phyloP scores from a whole-genome alignment of 1,139 yeast genomes.

The Suhomyces wounanorum region DNA sequence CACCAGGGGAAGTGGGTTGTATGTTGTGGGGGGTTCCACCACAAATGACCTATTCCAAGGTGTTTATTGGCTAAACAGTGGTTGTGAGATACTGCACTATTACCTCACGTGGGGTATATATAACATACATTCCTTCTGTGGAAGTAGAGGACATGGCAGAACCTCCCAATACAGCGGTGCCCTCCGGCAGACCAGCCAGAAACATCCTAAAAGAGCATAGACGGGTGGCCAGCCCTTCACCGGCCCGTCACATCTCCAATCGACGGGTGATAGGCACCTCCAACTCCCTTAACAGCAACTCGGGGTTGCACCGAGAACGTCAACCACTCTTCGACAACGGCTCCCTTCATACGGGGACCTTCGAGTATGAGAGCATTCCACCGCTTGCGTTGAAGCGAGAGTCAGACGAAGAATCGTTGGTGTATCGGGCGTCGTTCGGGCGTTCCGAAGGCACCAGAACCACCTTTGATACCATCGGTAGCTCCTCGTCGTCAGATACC shows the following conservation, averaged over 20 bases:
- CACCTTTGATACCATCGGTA: background rate
- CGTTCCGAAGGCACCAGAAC: background rate
- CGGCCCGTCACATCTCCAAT: slow-evolving; percentile 35
- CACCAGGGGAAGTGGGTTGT: no score
- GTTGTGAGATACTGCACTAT: no score
- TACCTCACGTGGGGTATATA: slow-evolving; percentile 4
- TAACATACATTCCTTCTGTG: background rate
- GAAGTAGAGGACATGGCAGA: slow-evolving; percentile 3
- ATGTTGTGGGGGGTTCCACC: no score
- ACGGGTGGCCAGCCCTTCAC: slow-evolving; percentile 32
- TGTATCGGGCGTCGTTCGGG: slow-evolving; percentile 12
- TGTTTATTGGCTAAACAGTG: no score
- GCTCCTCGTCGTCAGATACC: slow-evolving; percentile 4
- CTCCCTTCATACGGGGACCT: background rate
- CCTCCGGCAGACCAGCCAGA: slow-evolving; percentile 5
- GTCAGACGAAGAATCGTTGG: slow-evolving; percentile 22
- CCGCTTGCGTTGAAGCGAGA: background rate
- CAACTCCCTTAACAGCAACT: background rate
- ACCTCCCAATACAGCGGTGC: slow-evolving; percentile 7
- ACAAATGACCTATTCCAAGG: no score
- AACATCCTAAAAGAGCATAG: slow-evolving; percentile 5
- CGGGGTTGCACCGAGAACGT: slow-evolving; percentile 19
- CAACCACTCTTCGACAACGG: slow-evolving; percentile 21
- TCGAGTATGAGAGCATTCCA: slow-evolving; percentile 6
- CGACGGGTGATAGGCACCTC: slow-evolving; percentile 28